Percentiles rank a stretch among this genome's conserved stretches.
Evolutionary conservation across 2,329 filamentous ascomycete species (phyloP).

Genomic region (Dryadomyces quercivorus): DNA sequence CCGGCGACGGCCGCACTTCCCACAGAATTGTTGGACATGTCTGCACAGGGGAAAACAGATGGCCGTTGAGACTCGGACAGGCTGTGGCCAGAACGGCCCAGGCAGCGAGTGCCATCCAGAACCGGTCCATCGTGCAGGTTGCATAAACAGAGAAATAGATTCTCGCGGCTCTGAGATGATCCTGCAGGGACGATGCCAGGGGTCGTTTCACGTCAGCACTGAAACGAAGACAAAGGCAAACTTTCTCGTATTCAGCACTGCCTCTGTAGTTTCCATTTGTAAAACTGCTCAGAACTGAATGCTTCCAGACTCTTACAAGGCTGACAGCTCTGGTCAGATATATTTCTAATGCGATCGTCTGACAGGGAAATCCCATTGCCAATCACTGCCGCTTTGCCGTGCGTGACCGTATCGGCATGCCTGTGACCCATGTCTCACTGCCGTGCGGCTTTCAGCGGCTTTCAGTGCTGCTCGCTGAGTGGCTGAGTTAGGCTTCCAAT

Average conservation of each 20-base stretch:
- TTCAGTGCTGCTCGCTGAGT: background rate
- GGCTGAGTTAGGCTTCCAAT: background rate
- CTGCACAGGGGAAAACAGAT: no score
- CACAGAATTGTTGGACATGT: no score
- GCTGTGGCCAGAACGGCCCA: no score
- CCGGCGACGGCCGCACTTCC: constrained; percentile 13
- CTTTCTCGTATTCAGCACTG: no score
- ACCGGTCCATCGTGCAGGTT: background rate
- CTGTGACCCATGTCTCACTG: background rate
- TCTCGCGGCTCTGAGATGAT: background rate
- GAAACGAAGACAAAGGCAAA: no score
- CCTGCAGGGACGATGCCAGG: no score
- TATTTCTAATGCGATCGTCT: background rate
- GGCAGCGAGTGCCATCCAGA: background rate
- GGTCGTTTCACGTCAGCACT: background rate
- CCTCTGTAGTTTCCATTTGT: no score
- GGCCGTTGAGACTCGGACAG: no score
- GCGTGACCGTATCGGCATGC: background rate
- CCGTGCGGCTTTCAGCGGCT: background rate
- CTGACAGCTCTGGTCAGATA: no score
- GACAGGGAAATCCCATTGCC: background rate
- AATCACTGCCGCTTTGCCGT: background rate
- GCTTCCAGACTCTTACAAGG: no score
- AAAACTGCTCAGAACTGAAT: no score
- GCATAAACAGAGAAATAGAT: background rate